A percentile compares a stretch with the other conserved stretches of the same genome.
These are phyloP conservation scores for Fraxinus albicans DNA, from an alignment of 305 asterid species.

Conservation along the genomic window DNA sequence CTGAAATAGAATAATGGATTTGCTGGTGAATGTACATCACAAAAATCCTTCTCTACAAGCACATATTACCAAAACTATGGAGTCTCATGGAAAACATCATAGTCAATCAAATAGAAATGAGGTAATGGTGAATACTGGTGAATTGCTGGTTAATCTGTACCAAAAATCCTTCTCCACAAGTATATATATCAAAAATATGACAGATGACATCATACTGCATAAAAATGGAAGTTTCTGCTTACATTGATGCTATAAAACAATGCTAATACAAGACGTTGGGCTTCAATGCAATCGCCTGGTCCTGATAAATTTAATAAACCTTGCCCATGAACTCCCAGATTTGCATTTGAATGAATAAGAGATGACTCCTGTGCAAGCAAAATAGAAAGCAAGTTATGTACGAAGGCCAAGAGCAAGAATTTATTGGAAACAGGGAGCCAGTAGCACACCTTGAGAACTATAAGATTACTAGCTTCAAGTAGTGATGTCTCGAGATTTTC, in stretches of 20 bases:
- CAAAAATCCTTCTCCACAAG: not conserved
- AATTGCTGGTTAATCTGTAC: not conserved
- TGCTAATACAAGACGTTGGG: slow-evolving; percentile 87
- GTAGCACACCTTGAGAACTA: slow-evolving; percentile 80
- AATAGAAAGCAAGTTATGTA: slow-evolving; percentile 20
- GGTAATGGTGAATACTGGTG: not conserved
- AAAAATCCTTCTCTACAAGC: not conserved
- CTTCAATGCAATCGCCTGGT: slow-evolving; percentile 95
- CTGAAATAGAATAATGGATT: not conserved
- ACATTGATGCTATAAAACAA: slow-evolving; percentile 91
- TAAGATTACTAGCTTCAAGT: slow-evolving; percentile 97
- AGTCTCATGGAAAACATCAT: not conserved
- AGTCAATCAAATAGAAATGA: not conserved
- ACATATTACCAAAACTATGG: not conserved
- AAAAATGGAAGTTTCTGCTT: slow-evolving; percentile 34
- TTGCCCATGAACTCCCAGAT: slow-evolving; percentile 96
- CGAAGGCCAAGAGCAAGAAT: slow-evolving; percentile 16
- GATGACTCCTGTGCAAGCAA: slow-evolving; percentile 71
- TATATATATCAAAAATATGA: not conserved
- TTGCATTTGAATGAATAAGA: slow-evolving; percentile 91
- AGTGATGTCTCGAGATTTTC: slow-evolving; percentile 88
- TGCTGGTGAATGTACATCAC: not conserved
- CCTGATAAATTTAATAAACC: slow-evolving; percentile 91
- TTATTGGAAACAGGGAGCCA: slow-evolving; percentile 19
- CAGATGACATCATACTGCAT: not conserved